Conservation (phyloP, 2,329 filamentous ascomycete genomes). For the Epichloe baconii region DNA sequence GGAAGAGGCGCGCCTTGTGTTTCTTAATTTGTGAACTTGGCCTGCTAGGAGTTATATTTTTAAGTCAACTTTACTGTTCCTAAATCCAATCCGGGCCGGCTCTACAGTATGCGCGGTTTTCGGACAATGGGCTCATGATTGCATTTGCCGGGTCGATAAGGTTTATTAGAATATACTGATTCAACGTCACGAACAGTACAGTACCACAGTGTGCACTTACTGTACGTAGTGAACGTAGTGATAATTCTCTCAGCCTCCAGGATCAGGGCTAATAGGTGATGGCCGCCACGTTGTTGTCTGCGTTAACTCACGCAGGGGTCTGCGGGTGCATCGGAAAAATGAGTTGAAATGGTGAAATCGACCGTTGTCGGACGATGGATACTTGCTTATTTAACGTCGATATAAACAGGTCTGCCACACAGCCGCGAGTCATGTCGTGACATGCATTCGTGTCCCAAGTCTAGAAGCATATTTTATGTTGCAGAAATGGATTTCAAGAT, state of each 20-base stretch:
- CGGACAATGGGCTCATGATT: neutral
- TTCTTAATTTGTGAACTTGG: neutral
- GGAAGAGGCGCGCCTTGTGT: neutral
- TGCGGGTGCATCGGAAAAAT: neutral
- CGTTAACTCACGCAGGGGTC: neutral
- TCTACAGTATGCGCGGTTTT: neutral
- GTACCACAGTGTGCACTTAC: too few species aligned
- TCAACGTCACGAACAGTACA: too few species aligned
- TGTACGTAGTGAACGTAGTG: too few species aligned
- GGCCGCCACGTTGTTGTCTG: constrained; percentile 2
- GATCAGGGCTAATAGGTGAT: neutral
- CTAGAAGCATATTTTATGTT: too few species aligned
- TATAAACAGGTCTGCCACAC: neutral
- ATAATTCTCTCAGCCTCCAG: neutral
- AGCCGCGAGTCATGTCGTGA: neutral
- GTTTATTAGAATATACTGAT: neutral
- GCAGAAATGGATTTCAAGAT: too few species aligned
- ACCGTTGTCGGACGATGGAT: neutral
- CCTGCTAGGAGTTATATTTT: neutral
- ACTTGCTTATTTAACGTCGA: neutral
- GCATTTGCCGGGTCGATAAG: neutral
- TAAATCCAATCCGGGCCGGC: neutral
- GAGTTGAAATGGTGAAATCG: neutral
- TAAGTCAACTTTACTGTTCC: neutral
- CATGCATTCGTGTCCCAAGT: neutral